These are phyloP conservation scores for Heliamphora pulchella DNA, from an alignment of 179 eudicot species.

Conservation along the genomic window DNA sequence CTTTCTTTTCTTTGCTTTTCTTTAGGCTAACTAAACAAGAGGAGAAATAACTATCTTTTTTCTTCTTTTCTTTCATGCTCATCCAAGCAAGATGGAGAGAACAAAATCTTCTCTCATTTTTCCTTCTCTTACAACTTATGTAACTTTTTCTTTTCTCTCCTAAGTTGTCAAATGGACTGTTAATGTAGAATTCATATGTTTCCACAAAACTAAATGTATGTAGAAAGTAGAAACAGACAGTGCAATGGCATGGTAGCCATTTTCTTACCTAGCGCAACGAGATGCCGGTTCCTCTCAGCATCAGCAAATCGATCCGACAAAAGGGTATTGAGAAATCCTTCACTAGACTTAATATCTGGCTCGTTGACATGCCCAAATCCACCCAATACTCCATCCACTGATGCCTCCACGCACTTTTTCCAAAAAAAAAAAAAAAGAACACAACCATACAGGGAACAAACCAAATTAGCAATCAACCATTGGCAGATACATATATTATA, in stretches of 20 bases:
- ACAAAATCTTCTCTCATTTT: too few relatives aligned
- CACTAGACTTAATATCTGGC: slow-evolving; percentile 65
- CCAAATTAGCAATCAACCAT: neutral
- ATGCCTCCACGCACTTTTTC: slow-evolving; percentile 79
- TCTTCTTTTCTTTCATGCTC: too few relatives aligned
- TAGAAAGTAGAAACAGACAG: too few relatives aligned
- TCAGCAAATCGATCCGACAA: slow-evolving; percentile 38
- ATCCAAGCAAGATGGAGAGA: too few relatives aligned
- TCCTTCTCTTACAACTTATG: too few relatives aligned
- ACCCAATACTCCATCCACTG: slow-evolving; percentile 87
- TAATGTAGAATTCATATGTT: neutral
- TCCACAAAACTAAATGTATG: neutral
- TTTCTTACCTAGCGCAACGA: slow-evolving; percentile 69
- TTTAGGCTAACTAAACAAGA: too few relatives aligned
- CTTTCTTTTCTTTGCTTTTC: too few relatives aligned
- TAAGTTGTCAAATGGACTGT: too few relatives aligned
- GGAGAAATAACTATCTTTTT: too few relatives aligned
- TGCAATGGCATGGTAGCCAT: neutral
- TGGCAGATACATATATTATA: neutral
- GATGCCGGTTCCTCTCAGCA: slow-evolving; percentile 40
- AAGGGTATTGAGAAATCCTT: slow-evolving; percentile 56
- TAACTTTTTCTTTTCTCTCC: too few relatives aligned
- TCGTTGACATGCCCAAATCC: slow-evolving; percentile 72
- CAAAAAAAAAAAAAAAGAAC: slow-evolving; percentile 12
- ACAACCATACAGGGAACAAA: neutral